Conservation (phyloP, 208 protist genomes). For the Leishmania aethiopica region DNA sequence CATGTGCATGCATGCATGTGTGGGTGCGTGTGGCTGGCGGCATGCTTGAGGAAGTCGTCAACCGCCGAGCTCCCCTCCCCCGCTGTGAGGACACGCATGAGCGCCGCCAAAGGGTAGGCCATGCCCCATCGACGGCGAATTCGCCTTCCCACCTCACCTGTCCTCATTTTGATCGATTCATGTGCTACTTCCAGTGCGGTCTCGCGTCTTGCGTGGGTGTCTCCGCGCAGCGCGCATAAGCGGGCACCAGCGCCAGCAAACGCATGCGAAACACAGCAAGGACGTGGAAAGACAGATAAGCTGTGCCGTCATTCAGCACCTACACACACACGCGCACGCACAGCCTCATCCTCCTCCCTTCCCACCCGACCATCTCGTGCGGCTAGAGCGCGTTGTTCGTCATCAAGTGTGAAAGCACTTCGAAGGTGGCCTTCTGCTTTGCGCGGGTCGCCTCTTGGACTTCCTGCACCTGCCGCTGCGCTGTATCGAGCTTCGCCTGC, state of each 20-base stretch:
- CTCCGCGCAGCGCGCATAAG: neutral
- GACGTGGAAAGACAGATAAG: neutral
- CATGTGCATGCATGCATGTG: neutral
- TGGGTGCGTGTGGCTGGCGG: neutral
- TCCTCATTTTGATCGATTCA: neutral
- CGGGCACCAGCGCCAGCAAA: too few species aligned
- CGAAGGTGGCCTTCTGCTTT: conserved; percentile 55
- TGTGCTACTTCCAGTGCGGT: neutral
- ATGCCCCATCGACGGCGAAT: neutral
- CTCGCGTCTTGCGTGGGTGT: neutral
- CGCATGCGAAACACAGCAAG: neutral
- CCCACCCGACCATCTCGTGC: neutral
- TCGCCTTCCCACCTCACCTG: neutral
- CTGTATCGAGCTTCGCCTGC: conserved; percentile 30
- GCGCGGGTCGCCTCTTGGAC: conserved; percentile 40
- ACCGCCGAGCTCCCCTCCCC: neutral
- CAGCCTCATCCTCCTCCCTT: neutral
- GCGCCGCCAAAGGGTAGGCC: neutral
- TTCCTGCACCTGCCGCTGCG: conserved; percentile 35
- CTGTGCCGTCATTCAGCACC: neutral
- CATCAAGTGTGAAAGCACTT: conserved; percentile 63
- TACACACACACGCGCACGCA: neutral
- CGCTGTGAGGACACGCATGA: neutral
- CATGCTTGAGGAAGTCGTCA: neutral
- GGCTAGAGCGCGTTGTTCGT: conserved; percentile 14